phyloP scores from a whole-genome alignment of 1,284 basidiomycete genomes.

The Apiotrichum montevideense region DNA sequence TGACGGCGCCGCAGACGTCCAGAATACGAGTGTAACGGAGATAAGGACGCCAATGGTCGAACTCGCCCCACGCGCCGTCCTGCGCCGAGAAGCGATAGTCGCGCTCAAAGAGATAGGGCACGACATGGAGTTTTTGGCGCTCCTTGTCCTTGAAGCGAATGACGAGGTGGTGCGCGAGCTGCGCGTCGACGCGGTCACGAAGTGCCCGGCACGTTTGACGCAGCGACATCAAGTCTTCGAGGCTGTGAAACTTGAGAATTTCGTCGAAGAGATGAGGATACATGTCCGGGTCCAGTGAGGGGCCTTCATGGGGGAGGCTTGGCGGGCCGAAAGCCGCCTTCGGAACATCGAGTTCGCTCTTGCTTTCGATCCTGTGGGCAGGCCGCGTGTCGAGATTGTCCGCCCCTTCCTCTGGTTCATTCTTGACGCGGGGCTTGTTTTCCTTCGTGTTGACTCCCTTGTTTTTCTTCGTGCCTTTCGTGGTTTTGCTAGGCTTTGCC shows the following conservation, averaged over 20 bases:
- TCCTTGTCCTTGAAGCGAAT: background rate
- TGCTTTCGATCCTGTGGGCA: too few species aligned
- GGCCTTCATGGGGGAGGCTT: background rate
- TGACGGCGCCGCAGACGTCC: background rate
- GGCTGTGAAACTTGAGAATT: background rate
- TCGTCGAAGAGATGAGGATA: conserved; percentile 1
- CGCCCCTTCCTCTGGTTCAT: too few species aligned
- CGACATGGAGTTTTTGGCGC: background rate
- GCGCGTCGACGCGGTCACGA: conserved; percentile 1
- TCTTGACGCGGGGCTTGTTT: too few species aligned
- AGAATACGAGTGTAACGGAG: background rate
- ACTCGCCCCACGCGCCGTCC: background rate
- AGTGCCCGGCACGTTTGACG: background rate
- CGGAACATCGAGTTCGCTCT: too few species aligned
- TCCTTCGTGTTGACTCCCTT: too few species aligned
- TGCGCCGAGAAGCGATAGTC: background rate
- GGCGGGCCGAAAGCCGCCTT: background rate
- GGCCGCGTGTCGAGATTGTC: too few species aligned
- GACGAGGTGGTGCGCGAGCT: conserved; percentile 1
- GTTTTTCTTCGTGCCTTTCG: too few species aligned
- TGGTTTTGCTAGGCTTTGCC: too few species aligned
- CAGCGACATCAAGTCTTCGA: background rate
- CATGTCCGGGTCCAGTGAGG: background rate
- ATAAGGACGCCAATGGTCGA: background rate
- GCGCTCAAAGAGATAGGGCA: background rate